Percentiles rank a stretch among this genome's conserved stretches.
Conservation (phyloP, 805 yeast genomes). For the Candida hungchunana region DNA sequence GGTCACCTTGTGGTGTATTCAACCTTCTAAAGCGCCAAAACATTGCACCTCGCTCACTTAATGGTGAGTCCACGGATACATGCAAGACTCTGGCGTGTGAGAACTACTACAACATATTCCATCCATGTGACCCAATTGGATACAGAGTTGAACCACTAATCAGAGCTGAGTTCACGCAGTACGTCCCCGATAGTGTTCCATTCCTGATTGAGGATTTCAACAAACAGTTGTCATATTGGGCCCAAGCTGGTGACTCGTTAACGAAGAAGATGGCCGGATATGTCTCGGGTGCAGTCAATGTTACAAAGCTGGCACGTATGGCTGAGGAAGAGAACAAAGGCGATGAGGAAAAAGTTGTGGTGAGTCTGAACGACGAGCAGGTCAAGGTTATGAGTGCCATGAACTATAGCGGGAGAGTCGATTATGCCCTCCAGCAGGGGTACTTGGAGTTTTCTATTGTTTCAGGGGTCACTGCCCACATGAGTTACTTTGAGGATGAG, state of each 20-base stretch:
- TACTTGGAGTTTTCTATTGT: constrained; percentile 74
- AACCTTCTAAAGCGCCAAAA: constrained; percentile 64
- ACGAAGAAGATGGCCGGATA: constrained; percentile 14
- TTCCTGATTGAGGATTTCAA: constrained; percentile 40
- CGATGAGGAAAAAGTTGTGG: constrained; percentile 16
- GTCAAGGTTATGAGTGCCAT: constrained; percentile 39
- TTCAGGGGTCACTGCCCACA: constrained; percentile 83
- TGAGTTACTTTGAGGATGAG: constrained; percentile 80
- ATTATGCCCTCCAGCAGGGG: constrained; percentile 74
- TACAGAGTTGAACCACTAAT: constrained; percentile 87
- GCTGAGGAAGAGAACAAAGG: constrained; percentile 7
- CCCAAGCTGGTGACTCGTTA: constrained; percentile 30
- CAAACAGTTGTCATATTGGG: constrained; percentile 35
- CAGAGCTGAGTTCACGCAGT: constrained; percentile 39
- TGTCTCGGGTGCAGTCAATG: constrained; percentile 9
- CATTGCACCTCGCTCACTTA: constrained; percentile 40
- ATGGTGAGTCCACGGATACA: constrained; percentile 10
- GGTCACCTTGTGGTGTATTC: constrained; percentile 89
- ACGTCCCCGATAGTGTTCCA: constrained; percentile 55
- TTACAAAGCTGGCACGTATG: constrained; percentile 10
- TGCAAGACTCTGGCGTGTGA: constrained; percentile 46
- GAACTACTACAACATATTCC: constrained; percentile 78
- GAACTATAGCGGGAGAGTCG: constrained; percentile 76
- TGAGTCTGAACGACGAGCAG: constrained; percentile 26
- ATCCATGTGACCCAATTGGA: constrained; percentile 89